A percentile compares a stretch with the other conserved stretches of the same genome.
Conservation (phyloP, 768 basidiomycete genomes). For the Lentinus tigrinus region DNA sequence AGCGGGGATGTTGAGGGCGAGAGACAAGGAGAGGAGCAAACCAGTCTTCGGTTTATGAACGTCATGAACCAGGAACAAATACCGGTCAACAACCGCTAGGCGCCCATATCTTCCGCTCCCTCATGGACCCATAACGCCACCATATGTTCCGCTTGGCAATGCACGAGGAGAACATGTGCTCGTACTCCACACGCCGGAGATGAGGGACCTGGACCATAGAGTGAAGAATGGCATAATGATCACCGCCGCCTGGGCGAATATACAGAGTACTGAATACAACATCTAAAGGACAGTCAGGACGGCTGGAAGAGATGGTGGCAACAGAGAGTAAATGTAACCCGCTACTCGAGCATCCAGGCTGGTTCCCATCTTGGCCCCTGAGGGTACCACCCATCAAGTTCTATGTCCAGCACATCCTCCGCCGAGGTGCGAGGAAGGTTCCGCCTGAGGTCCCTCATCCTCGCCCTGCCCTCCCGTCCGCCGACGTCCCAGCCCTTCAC, state of each 20-base stretch:
- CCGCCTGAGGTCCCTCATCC: not conserved
- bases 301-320: too few species aligned
- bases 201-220: too few species aligned
- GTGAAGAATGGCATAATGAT: too few species aligned
- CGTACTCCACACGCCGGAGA: too few species aligned
- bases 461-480: not conserved
- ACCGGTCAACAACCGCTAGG: not conserved
- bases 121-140: not conserved
- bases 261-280: too few species aligned
- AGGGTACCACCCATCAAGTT: not conserved
- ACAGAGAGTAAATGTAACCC: too few species aligned
- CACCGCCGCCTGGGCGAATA: too few species aligned
- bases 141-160: not conserved
- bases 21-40: conserved; percentile 7
- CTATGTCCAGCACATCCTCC: not conserved
- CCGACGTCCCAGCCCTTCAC: not conserved
- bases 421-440: not conserved
- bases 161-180: too few species aligned
- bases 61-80: not conserved
- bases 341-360: too few species aligned
- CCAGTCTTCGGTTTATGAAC: not conserved
- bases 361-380: not conserved
- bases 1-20: not conserved
- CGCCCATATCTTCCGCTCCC: not conserved
- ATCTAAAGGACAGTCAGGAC: too few species aligned